Evolutionary conservation across 1,139 yeast species (phyloP), one percentile per base, ranked within the genome.

Genomic region (Diutina catenulata): DNA sequence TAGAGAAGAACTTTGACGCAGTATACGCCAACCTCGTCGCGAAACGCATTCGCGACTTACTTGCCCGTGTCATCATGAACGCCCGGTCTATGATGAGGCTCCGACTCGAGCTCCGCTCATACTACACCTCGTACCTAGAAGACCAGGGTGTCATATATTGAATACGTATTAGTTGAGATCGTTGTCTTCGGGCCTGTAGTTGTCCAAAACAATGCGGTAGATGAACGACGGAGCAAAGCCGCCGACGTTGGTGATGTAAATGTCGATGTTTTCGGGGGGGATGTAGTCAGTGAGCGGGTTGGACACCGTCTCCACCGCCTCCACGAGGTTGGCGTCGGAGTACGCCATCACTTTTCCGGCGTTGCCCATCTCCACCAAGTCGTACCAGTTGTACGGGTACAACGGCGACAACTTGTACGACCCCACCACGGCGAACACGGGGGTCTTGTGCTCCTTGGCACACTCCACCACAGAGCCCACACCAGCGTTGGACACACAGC

Each of bases 141-240:
- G n/a, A n/a, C n/a, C n/a, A n/a, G n/a, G n/a, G n/a, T n/a, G n/a
- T n/a, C n/a, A n/a, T n/a, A n/a, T n/a, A n/a, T n/a, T n/a, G n/a
- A n/a, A n/a, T n/a, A n/a, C n/a, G n/a, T n/a, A n/a, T n/a, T n/a
- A n/a, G n/a, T n/a, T n/a, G n/a, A 31, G 21, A 21, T 31, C 35
- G 14, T 31, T 83, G 58, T 88, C 96, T 50, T 82, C 88, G 38
- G 80, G 76, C 56, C 80, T 80, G 61, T 93, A 93, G 59, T 88
- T 87, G 59, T 93, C 99, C 64, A 88, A 74, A 32, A 91, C 95
- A 43, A 91, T 81, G 61, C 98, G 79, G 60, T 93, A 93, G 40
- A 91, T 81, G 60, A 91, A 93, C 47, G 94, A 86, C 37, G 98
- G 98, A 20, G 97, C 84, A 56, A 83, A 88, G 22, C 97, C 97